A percentile compares a stretch with the other conserved stretches of the same genome.
Conservation (phyloP, 129 eudicot species). For the Lactuca sativa region DNA sequence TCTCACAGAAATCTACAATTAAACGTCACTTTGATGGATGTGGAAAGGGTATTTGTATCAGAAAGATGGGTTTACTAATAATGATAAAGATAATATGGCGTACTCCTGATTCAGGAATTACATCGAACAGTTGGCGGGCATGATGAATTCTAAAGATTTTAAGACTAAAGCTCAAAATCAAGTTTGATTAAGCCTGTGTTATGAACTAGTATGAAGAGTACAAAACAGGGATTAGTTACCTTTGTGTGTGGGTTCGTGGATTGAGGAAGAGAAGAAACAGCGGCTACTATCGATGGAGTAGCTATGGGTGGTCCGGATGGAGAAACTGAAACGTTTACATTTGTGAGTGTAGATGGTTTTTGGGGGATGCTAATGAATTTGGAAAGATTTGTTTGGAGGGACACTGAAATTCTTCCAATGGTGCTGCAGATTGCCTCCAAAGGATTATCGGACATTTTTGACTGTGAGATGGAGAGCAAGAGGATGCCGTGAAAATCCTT, state of each 20-base stretch:
- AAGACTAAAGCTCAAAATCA: not conserved
- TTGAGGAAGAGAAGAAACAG: conserved; percentile 28
- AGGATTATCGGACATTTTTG: conserved; percentile 82
- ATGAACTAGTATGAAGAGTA: not conserved
- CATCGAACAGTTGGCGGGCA: conserved; percentile 47
- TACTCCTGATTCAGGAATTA: conserved; percentile 39
- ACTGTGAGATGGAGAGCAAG: not conserved
- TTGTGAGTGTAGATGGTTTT: conserved; percentile 28
- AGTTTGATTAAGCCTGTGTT: not conserved
- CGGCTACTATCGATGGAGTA: conserved; percentile 17
- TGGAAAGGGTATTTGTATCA: not conserved
- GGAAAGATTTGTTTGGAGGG: conserved; percentile 59
- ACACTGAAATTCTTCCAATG: conserved; percentile 44
- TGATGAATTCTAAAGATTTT: not conserved
- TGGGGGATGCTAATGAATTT: conserved; percentile 31
- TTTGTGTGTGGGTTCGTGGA: conserved; percentile 26
- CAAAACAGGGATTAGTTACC: conserved; percentile 29
- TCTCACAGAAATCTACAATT: conserved; percentile 9
- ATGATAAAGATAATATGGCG: not conserved
- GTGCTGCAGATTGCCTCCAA: conserved; percentile 50
- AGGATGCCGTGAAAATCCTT: not conserved
- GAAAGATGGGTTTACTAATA: not conserved
- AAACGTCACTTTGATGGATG: not conserved
- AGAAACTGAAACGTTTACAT: conserved; percentile 26
- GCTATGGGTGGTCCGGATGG: conserved; percentile 28